Conservation (phyloP, 306 rosid species). For the Luffa aegyptiaca region DNA sequence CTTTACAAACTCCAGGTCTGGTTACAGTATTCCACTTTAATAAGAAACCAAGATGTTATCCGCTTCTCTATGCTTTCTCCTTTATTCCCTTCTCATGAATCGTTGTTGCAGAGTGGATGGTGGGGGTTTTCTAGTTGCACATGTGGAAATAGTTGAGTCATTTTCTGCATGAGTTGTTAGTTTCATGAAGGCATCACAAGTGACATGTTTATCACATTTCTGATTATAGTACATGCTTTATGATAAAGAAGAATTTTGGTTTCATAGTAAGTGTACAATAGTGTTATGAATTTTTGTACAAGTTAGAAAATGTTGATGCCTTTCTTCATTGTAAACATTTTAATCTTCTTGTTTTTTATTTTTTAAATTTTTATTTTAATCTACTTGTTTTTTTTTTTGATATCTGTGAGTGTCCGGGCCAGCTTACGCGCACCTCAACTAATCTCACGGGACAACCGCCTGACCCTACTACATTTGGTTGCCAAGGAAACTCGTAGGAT, state of each 20-base stretch:
- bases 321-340: neutral
- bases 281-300: neutral
- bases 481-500: too few relatives aligned
- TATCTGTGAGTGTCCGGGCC: too few relatives aligned
- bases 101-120: neutral
- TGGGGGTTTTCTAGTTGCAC: neutral
- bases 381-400: too few relatives aligned
- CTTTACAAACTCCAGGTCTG: conserved; percentile 80
- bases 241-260: neutral
- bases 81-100: neutral
- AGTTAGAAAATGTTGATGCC: neutral
- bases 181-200: neutral
- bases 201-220: neutral
- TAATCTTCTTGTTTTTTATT: neutral
- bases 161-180: neutral
- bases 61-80: neutral
- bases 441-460: too few relatives aligned
- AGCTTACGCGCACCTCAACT: too few relatives aligned
- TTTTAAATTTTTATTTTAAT: too few relatives aligned
- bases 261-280: neutral
- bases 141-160: neutral
- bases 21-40: neutral
- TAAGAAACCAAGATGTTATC: neutral
- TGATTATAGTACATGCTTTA: neutral
- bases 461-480: too few relatives aligned